Evolutionary conservation across 2,329 filamentous ascomycete genomes (phyloP), one percentile per base, ranked within the genome.

Genomic region (Fusarium nygamai): DNA sequence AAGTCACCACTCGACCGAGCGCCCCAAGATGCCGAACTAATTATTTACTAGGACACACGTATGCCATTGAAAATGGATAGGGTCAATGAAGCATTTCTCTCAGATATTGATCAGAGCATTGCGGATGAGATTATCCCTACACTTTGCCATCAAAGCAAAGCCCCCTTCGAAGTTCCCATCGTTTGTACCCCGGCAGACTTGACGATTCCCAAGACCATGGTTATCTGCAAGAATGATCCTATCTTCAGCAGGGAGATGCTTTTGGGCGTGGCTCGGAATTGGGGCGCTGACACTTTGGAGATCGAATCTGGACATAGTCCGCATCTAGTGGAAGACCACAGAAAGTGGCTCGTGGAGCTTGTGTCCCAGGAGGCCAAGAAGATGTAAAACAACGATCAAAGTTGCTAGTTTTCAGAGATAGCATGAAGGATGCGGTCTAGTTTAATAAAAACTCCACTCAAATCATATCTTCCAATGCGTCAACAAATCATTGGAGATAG

Each of bases 231-330:
- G 2, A 44, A 64, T 6, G 71, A 76, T 12, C 44, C 39, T 2
- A 51, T 74, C 4, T 69, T 76, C 8, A 5, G 27, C 1, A 64
- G 61, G 34, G 59, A 72, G 1, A 41, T 67, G 5, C 36, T 72
- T 38, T 6, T 24, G 0, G 41, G 56, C 16, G 34, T 58, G 4
- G 73, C 74, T 5, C 61, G 67, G 3, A 64, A 54, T 20, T 72
- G 73, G 68, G 61, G 64, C 4, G 62, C 64, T 3, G 58, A 20
- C 7, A 20, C 54, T 6, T 5, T 74, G 10, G 73, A 76, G 24
- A 54, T 76, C 0, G 64, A 72, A 19, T 69, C 71, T 10, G 74
- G 73, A 1, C 74, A 76, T n/a, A 76, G 73, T 10, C 71, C 73
- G 6, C 75, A 71, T 22, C 29, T 76, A 14, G 46, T 64, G 1